phyloP scores from a whole-genome alignment of 495 filamentous ascomycete species.

The Parathielavia hyrcaniae region DNA sequence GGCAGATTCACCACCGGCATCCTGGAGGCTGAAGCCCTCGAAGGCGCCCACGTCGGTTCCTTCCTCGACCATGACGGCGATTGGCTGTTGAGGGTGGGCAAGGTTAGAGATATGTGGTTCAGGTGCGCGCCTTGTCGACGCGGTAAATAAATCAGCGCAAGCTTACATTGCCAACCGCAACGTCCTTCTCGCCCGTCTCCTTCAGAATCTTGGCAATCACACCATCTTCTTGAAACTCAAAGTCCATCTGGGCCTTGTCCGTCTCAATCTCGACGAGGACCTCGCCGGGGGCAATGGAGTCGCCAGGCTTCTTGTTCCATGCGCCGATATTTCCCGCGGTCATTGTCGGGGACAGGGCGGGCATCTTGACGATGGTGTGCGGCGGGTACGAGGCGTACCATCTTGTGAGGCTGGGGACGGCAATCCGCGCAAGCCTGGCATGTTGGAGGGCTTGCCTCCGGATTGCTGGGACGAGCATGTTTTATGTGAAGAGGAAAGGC shows the following conservation, averaged over 20 bases:
- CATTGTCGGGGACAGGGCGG: constrained; percentile 97
- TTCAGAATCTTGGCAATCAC: constrained; percentile 91
- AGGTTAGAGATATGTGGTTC: constrained; percentile 19
- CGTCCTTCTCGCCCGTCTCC: constrained; percentile 88
- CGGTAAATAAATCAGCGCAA: constrained; percentile 30
- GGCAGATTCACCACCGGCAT: constrained; percentile 77
- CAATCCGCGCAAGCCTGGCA: constrained; percentile 36
- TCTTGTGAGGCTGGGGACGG: constrained; percentile 46
- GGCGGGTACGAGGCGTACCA: constrained; percentile 71
- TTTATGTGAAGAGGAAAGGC: constrained; percentile 26
- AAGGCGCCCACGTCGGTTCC: constrained; percentile 80
- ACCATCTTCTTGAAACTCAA: constrained; percentile 99
- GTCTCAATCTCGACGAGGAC: constrained; percentile 99
- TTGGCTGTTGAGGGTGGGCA: constrained; percentile 57
- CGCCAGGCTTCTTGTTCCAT: constrained; percentile 97
- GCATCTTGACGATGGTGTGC: constrained; percentile 95
- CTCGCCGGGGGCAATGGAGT: constrained; percentile 81
- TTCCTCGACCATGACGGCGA: constrained; percentile 91
- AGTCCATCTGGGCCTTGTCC: constrained; percentile 99
- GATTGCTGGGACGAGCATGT: constrained; percentile 50
- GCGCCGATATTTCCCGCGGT: constrained; percentile 89
- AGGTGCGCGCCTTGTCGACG: background rate
- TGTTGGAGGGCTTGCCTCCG: constrained; percentile 50
- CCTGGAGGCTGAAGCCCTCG: constrained; percentile 76
- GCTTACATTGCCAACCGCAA: constrained; percentile 88